Evolutionary conservation across 352 stramenopile species (phyloP).

Genomic region (Pythium dissimile): DNA sequence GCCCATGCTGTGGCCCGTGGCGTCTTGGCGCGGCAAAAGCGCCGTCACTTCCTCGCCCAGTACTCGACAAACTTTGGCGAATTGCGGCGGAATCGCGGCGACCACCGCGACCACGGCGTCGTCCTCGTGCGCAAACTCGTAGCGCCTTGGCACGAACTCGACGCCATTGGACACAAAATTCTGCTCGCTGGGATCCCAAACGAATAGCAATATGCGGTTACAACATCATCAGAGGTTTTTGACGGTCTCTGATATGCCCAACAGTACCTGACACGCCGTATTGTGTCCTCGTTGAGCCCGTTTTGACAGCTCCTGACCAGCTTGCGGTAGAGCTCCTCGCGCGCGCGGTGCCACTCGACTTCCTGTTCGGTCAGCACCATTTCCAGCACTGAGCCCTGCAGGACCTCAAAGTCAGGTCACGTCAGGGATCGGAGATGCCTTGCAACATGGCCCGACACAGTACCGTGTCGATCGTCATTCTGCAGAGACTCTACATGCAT

Average conservation of each 20-base stretch:
- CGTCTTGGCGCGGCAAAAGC: constrained; percentile 33
- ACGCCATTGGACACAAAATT: constrained; percentile 20
- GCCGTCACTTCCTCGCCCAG: constrained; percentile 43
- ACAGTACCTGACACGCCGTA: constrained; percentile 19
- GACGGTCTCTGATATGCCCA: background rate
- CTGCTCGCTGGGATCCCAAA: too few relatives aligned
- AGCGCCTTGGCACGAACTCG: constrained; percentile 45
- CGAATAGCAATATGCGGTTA: background rate
- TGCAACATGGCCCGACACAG: too few relatives aligned
- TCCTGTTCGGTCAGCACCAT: constrained; percentile 15
- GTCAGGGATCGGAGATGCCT: too few relatives aligned
- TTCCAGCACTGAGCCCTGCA: background rate
- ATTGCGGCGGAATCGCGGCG: constrained; percentile 32
- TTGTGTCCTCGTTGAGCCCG: constrained; percentile 13
- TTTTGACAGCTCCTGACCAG: constrained; percentile 9
- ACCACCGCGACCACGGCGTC: constrained; percentile 50
- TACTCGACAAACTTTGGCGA: constrained; percentile 31
- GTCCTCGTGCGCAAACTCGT: constrained; percentile 35
- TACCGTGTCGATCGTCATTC: too few relatives aligned
- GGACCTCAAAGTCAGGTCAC: too few relatives aligned
- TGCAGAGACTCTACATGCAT: too few relatives aligned
- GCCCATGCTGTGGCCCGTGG: constrained; percentile 30
- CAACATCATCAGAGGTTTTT: background rate
- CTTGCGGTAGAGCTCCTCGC: constrained; percentile 12
- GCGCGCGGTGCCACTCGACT: constrained; percentile 10